Evolutionary conservation across 345 rosid genomes (phyloP).

Genomic region (Brassica napus): Da-Ae NC_063440.1:21728501-21729000

Average conservation of each 20-base stretch:
- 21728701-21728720: conserved; percentile 75
- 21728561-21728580: conserved; percentile 99
- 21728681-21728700: conserved; percentile 93
- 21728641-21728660: conserved; percentile 97
- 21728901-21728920: neutral
- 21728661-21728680: conserved; percentile 93
- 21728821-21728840: conserved; percentile 94
- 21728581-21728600: conserved; percentile 93
- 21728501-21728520: conserved; percentile 98
- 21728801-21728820: conserved; percentile 70
- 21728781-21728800: conserved; percentile 78
- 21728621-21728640: conserved; percentile 89
- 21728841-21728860: conserved; percentile 68
- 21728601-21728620: conserved; percentile 91
- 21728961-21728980: conserved; percentile 80
- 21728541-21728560: conserved; percentile 96
- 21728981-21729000: conserved; percentile 81
- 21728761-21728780: conserved; percentile 83
- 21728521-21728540: conserved; percentile 99
- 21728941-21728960: conserved; percentile 91
- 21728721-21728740: conserved; percentile 70
- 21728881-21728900: no score
- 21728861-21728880: conserved; percentile 62
- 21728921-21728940: conserved; percentile 31
- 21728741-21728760: conserved; percentile 77